These are phyloP conservation scores for Oryza glaberrima DNA, from an alignment of 176 grass and related monocot species.

Conservation along the genomic window DNA sequence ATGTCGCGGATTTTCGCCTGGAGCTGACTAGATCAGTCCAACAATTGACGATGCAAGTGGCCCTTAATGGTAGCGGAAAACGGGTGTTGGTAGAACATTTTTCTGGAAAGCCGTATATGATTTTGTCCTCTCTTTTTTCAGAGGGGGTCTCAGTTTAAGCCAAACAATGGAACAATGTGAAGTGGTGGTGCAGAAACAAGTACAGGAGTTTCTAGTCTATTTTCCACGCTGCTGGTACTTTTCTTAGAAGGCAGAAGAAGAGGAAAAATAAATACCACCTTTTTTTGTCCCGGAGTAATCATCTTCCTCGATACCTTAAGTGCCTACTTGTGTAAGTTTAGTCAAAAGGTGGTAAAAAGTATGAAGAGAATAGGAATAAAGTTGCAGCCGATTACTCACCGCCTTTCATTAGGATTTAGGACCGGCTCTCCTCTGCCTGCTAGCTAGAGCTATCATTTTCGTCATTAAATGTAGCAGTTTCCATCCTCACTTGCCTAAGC, in stretches of 20 bases:
- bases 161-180: neutral
- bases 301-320: conserved; percentile 7
- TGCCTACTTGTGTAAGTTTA: neutral
- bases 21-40: neutral
- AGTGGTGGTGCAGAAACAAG: neutral
- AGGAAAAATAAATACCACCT: neutral
- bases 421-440: neutral
- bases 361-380: conserved; percentile 34
- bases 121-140: neutral
- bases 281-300: conserved; percentile 29
- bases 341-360: conserved; percentile 30
- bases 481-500: neutral
- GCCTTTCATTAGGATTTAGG: conserved; percentile 12
- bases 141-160: neutral
- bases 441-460: conserved; percentile 27
- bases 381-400: neutral
- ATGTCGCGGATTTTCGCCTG: conserved; percentile 14
- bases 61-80: neutral
- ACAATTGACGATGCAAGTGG: neutral
- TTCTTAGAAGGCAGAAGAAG: conserved; percentile 12
- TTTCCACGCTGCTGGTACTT: neutral
- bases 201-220: neutral
- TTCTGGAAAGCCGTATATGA: neutral
- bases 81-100: neutral
- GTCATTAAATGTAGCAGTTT: conserved; percentile 15